phyloP scores from a whole-genome alignment of 2,329 filamentous ascomycete genomes.

The Cordyceps cicadae region DNA sequence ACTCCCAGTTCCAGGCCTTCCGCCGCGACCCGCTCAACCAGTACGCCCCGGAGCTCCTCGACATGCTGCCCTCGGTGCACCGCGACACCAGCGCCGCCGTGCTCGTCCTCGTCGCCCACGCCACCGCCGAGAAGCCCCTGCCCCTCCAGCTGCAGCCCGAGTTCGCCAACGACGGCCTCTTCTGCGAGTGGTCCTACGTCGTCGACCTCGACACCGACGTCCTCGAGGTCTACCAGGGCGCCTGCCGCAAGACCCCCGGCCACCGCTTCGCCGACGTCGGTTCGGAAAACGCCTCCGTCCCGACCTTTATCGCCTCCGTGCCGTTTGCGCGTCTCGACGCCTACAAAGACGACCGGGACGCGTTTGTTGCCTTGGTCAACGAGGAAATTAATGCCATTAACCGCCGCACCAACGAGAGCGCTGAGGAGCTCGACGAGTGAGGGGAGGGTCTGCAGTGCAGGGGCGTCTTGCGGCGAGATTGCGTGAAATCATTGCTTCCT shows the following conservation, averaged over 20 bases:
- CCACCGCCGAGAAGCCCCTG: not conserved
- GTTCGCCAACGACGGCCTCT: conserved; percentile 6
- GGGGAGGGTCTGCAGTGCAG: not conserved
- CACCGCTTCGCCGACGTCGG: conserved; percentile 1
- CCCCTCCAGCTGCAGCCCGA: not conserved
- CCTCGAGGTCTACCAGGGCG: conserved; percentile 1
- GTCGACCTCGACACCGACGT: conserved; percentile 1
- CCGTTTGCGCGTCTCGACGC: not conserved
- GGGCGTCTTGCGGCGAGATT: not conserved
- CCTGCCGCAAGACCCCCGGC: not conserved
- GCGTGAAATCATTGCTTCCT: not conserved
- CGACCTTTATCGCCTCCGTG: not conserved
- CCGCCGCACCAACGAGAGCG: not conserved
- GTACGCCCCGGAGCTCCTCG: conserved; percentile 7
- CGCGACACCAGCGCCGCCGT: not conserved
- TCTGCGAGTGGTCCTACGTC: conserved; percentile 9
- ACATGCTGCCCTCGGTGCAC: not conserved
- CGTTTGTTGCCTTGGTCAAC: not conserved
- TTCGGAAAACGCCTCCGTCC: not conserved
- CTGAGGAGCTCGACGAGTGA: not conserved
- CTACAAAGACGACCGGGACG: not conserved
- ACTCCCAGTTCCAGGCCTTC: not conserved
- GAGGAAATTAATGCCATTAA: not conserved
- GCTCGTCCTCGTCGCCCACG: not conserved
- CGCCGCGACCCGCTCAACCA: not conserved